phyloP scores from a whole-genome alignment of 2,329 filamentous ascomycete genomes.

The Pseudogymnoascus sp. region DNA sequence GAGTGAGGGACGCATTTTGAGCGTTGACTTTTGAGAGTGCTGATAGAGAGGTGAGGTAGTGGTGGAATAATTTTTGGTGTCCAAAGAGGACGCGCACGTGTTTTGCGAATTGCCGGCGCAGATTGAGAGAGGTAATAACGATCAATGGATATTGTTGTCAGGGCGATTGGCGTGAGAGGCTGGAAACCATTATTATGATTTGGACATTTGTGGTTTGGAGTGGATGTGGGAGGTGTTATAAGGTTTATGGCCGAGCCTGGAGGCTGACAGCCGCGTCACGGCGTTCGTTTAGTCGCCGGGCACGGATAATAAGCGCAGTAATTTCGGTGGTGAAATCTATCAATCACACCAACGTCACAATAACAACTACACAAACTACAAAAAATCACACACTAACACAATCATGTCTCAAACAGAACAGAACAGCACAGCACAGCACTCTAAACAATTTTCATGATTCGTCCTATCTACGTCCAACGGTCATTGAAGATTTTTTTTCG shows the following conservation, averaged over 20 bases:
- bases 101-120: neutral
- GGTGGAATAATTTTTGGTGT: neutral
- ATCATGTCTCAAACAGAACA: too few relatives aligned
- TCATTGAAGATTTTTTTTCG: too few relatives aligned
- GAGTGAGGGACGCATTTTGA: too few relatives aligned
- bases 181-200: neutral
- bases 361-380: neutral
- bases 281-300: neutral
- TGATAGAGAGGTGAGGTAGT: neutral
- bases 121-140: neutral
- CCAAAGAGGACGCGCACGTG: neutral
- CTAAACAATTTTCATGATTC: neutral
- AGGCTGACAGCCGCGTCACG: neutral
- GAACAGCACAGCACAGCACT: neutral
- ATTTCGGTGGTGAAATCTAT: neutral
- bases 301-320: conserved; percentile 4
- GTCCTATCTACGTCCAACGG: neutral
- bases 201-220: neutral
- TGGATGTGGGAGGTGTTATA: neutral
- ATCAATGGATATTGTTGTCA: neutral
- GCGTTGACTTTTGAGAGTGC: neutral
- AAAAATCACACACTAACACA: neutral
- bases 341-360: neutral
- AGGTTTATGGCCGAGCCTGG: neutral
- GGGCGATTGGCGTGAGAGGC: neutral